Conservation (phyloP, 2,329 filamentous ascomycete genomes). For the Cercospora citrullina region DNA sequence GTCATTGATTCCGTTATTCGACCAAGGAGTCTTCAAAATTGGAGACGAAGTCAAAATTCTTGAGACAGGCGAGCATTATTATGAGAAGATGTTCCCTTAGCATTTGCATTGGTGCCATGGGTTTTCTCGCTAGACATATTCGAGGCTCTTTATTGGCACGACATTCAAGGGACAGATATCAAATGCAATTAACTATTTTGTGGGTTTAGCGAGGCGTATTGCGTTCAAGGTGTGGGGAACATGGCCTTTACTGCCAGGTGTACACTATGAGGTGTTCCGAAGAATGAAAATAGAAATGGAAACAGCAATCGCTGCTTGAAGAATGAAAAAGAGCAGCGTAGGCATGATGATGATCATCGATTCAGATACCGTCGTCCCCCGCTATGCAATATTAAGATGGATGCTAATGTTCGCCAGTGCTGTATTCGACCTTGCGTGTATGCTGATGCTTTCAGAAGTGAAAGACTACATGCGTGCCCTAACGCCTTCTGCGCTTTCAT, state of each 20-base stretch:
- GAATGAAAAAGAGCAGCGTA: neutral
- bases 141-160: neutral
- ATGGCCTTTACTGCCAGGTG: neutral
- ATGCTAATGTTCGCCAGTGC: neutral
- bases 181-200: neutral
- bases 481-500: neutral
- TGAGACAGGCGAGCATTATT: constrained; percentile 35
- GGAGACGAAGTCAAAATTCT: constrained; percentile 38
- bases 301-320: neutral
- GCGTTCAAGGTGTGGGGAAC: neutral
- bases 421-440: neutral
- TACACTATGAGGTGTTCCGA: neutral
- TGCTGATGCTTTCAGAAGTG: neutral
- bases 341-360: neutral
- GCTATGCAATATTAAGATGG: constrained; percentile 2
- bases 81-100: constrained; percentile 36
- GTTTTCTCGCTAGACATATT: neutral
- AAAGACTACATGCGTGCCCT: neutral
- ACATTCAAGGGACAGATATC: neutral
- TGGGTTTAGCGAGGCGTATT: neutral
- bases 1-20: constrained; percentile 37
- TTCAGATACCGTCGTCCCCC: neutral
- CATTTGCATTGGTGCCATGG: neutral
- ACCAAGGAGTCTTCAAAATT: constrained; percentile 32
- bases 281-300: neutral